Percentiles rank a stretch among this genome's conserved stretches.
Conservation (phyloP, 2,329 filamentous ascomycete species). For the Fusarium tjaetaba region DNA sequence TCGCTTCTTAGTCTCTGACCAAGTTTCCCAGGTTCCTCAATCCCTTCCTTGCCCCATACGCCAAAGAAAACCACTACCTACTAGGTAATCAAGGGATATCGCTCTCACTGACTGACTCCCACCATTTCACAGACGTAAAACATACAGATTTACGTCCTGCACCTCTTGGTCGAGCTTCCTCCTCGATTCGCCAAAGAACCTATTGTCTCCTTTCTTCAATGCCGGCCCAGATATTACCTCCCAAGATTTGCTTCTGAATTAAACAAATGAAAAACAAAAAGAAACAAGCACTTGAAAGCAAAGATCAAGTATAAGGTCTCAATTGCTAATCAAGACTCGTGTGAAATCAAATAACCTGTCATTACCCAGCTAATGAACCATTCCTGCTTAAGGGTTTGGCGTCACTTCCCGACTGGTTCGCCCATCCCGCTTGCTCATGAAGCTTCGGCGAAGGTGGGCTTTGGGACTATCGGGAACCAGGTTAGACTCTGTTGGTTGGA, state of each 20-base stretch:
- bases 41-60: slow-evolving; percentile 17
- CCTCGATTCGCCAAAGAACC: slow-evolving; percentile 16
- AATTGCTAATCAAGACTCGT: neutral
- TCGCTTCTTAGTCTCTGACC: slow-evolving; percentile 23
- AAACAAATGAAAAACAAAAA: slow-evolving; percentile 14
- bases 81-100: slow-evolving; percentile 24
- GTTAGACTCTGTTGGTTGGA: slow-evolving; percentile 62
- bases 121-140: slow-evolving; percentile 1
- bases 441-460: slow-evolving; percentile 60
- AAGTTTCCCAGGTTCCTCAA: neutral
- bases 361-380: neutral
- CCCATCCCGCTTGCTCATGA: slow-evolving; percentile 63
- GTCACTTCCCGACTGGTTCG: slow-evolving; percentile 57
- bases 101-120: slow-evolving; percentile 17
- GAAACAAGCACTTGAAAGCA: slow-evolving; percentile 5
- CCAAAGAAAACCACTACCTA: slow-evolving; percentile 21
- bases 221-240: slow-evolving; percentile 17
- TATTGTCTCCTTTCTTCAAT: neutral
- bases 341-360: neutral
- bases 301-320: slow-evolving; percentile 1
- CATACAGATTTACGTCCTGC: neutral
- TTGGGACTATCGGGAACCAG: slow-evolving; percentile 58
- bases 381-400: slow-evolving; percentile 46
- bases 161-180: neutral
- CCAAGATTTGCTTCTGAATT: slow-evolving; percentile 21